Conservation (phyloP, 1,139 yeast genomes). For the Petasospora rhodanensis region DNA sequence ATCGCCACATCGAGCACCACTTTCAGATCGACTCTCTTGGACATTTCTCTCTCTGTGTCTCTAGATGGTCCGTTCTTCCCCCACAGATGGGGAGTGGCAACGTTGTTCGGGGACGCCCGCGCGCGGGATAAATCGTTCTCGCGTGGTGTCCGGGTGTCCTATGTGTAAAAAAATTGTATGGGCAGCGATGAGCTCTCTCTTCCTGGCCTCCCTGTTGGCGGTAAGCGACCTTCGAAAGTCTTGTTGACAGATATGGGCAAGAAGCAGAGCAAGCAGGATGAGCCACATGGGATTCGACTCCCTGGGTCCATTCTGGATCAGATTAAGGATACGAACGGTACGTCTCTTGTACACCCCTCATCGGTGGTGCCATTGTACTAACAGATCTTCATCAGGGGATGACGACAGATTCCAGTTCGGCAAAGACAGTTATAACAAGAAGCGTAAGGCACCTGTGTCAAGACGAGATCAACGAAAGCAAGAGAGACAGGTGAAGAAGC, state of each 20-base stretch:
- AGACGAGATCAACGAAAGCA: slow-evolving; percentile 57
- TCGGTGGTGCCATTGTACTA: not conserved
- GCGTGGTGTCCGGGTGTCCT: slow-evolving; percentile 3
- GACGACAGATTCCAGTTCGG: slow-evolving; percentile 29
- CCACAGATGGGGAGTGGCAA: no score
- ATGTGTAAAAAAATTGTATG: not conserved
- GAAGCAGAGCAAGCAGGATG: slow-evolving; percentile 9
- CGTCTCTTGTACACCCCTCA: no score
- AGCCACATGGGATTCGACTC: slow-evolving; percentile 50
- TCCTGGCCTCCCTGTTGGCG: not conserved
- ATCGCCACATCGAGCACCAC: slow-evolving; percentile 59
- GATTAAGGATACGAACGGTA: slow-evolving; percentile 45
- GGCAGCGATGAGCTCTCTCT: slow-evolving; percentile 3
- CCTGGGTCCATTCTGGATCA: slow-evolving; percentile 69
- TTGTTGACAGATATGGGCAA: slow-evolving; percentile 2
- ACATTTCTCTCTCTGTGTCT: no score
- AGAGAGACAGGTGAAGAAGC: slow-evolving; percentile 49
- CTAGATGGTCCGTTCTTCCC: no score
- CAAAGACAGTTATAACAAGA: slow-evolving; percentile 18
- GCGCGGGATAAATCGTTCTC: not conserved
- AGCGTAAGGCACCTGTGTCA: slow-evolving; percentile 35
- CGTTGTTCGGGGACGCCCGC: no score
- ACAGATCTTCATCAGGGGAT: slow-evolving; percentile 2
- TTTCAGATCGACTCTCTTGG: slow-evolving; percentile 23
- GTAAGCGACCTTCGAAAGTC: not conserved